Evolutionary conservation across 2,329 filamentous ascomycete genomes (phyloP), one percentile per base, ranked within the genome.

Genomic region (Penicillium capsulatum): DNA sequence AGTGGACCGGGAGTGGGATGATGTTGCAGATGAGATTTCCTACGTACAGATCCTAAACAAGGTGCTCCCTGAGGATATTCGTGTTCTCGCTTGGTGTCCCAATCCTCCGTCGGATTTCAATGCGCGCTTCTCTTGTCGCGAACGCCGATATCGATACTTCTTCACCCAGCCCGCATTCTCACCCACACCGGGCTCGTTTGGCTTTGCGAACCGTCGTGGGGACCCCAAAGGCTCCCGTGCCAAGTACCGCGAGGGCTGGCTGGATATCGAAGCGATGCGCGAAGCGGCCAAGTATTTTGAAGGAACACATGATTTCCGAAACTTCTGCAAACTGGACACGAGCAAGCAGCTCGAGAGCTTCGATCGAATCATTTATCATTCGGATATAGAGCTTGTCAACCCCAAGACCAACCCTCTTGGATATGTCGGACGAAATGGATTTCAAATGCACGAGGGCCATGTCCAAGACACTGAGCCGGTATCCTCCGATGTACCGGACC

Each of bases 81-180:
- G 88, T 45, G 74, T 95, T 42, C 76, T 97, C 24, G 92, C 92
- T 3, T 98, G 92, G 92, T 95, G 90, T 60, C 88, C 91, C 0
- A 73, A 79, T 19, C 86, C 85, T 11, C 87, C 90, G 0, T 67
- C 76, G 7, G 78, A 79, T 45, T 98, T 98, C 65, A 89, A 86
- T 22, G 92, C 92, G 3, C 82, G 92, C 28, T 96, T 96, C 74
- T 89, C 86, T 38, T 98, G 92, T 67, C 80, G 84, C 46, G 89
- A 96, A 67, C 78, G 92, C 15, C 83, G 86, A 51, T 98, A 98
- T 70, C 82, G 87, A 42, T 98, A 98, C 68, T 97, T 95, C 72
- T 98, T 98, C 71, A 97, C 92, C 0, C 88, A 96, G 61, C 92
- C 92, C 0, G 86, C 85, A 1, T 95, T 88, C 59, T 71, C 80